Conservation (phyloP, 352 stramenopile species). For the Pythium rishiriense region DNA sequence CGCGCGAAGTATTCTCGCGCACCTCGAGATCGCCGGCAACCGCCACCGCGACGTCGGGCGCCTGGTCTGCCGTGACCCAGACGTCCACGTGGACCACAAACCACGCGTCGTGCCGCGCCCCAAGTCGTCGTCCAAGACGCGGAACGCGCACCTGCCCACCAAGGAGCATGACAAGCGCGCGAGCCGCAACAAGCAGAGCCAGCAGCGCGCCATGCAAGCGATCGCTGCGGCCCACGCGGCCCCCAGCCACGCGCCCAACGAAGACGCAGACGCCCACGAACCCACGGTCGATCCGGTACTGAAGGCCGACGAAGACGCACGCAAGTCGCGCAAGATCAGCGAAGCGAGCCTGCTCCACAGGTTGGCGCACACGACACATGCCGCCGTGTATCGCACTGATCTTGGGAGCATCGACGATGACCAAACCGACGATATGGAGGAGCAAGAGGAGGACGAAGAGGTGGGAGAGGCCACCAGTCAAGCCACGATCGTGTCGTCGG, state of each 20-base stretch:
- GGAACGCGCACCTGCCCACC: conserved; percentile 36
- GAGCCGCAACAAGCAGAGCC: conserved; percentile 46
- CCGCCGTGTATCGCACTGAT: conserved; percentile 51
- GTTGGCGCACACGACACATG: conserved; percentile 48
- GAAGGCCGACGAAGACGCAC: background rate
- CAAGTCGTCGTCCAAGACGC: conserved; percentile 34
- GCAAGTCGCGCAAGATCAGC: conserved; percentile 48
- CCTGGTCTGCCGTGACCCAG: conserved; percentile 51
- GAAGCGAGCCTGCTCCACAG: conserved; percentile 53
- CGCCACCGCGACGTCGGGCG: conserved; percentile 63
- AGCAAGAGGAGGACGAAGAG: background rate
- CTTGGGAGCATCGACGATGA: conserved; percentile 59
- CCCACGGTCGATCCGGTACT: background rate
- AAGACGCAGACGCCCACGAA: background rate
- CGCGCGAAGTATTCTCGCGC: conserved; percentile 46
- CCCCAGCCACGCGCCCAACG: background rate
- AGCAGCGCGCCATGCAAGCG: conserved; percentile 42
- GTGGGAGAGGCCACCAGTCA: background rate
- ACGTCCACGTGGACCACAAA: conserved; percentile 43
- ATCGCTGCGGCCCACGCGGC: conserved; percentile 36
- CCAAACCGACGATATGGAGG: background rate
- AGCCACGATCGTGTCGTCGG: background rate
- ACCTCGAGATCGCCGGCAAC: conserved; percentile 71
- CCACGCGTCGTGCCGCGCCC: conserved; percentile 34
- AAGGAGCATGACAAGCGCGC: conserved; percentile 60